phyloP scores from a whole-genome alignment of 108 stramenopile species.

The Cyclostephanos invisitatus region DNA sequence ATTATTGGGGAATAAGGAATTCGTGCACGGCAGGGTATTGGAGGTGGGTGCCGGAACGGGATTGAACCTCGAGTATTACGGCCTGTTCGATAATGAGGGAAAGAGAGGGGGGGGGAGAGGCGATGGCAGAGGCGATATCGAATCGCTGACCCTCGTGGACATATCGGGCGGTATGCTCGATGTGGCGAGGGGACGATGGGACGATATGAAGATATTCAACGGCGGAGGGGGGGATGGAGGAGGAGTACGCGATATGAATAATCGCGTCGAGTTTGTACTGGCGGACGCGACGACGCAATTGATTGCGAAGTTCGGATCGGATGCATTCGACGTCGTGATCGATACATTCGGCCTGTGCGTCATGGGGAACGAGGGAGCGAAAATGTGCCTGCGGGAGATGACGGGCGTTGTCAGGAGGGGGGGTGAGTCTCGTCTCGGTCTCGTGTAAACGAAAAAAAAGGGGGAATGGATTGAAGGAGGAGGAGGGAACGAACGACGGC shows the following conservation, averaged over 20 bases:
- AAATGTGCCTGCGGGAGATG: slow-evolving; percentile 65
- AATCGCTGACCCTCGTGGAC: slow-evolving; percentile 78
- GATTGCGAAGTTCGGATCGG: slow-evolving; percentile 53
- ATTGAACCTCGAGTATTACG: slow-evolving; percentile 71
- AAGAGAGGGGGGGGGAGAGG: no score
- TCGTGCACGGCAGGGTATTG: slow-evolving; percentile 59
- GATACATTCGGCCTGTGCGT: slow-evolving; percentile 87
- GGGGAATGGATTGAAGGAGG: no score
- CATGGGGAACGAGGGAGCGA: slow-evolving; percentile 77
- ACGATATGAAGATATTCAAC: background rate
- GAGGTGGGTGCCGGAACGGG: slow-evolving; percentile 90
- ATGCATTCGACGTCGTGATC: slow-evolving; percentile 79
- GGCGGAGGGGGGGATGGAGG: slow-evolving; percentile 3
- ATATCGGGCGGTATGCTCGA: slow-evolving; percentile 77
- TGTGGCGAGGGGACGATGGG: slow-evolving; percentile 44
- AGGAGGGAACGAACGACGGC: background rate
- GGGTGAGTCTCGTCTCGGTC: no score
- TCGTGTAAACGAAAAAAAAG: no score
- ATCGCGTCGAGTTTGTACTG: slow-evolving; percentile 60
- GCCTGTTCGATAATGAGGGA: slow-evolving; percentile 27
- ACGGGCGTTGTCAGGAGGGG: slow-evolving; percentile 53
- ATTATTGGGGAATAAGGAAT: no score
- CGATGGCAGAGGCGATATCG: slow-evolving; percentile 28
- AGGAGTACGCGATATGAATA: no score
- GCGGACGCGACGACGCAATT: slow-evolving; percentile 83